These are phyloP conservation scores for Erigeron canadensis DNA, from an alignment of 129 eudicot genomes.

Conservation along the genomic window DNA sequence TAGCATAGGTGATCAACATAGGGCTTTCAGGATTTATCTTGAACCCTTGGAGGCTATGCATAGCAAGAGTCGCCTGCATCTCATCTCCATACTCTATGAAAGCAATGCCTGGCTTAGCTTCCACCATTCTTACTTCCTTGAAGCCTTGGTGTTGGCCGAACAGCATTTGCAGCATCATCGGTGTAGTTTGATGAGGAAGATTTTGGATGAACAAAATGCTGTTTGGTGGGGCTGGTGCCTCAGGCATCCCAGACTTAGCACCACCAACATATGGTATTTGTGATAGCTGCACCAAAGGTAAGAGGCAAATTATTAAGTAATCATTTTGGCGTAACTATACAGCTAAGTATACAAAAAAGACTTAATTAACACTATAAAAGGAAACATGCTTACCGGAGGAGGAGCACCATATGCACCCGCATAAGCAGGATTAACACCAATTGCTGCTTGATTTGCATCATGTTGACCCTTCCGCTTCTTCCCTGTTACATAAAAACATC, in stretches of 20 bases:
- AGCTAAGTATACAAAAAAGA: background rate
- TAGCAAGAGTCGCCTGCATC: slow-evolving; percentile 84
- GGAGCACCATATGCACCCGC: slow-evolving; percentile 70
- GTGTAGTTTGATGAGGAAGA: slow-evolving; percentile 82
- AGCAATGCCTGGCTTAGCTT: slow-evolving; percentile 95
- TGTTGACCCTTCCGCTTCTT: slow-evolving; percentile 80
- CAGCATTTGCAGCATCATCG: slow-evolving; percentile 91
- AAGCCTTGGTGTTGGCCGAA: slow-evolving; percentile 84
- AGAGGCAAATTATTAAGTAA: background rate
- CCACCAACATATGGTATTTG: slow-evolving; percentile 76
- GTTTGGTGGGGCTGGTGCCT: slow-evolving; percentile 93
- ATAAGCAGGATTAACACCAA: slow-evolving; percentile 64
- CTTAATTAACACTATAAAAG: background rate
- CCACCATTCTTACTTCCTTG: slow-evolving; percentile 97
- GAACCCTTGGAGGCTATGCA: slow-evolving; percentile 88
- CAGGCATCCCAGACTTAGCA: slow-evolving; percentile 61
- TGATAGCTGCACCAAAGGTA: slow-evolving; percentile 60
- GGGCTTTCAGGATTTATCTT: slow-evolving; percentile 67
- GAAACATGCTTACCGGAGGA: slow-evolving; percentile 64
- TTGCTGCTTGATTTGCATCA: slow-evolving; percentile 74
- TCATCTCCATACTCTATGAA: slow-evolving; percentile 88
- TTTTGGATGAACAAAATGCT: slow-evolving; percentile 84
- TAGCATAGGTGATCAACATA: slow-evolving; percentile 84
- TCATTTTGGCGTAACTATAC: background rate
- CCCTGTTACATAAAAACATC: slow-evolving; percentile 40